These are phyloP conservation scores for Yarrowia galli DNA, from an alignment of 1,139 yeast genomes.

Conservation along the genomic window DNA sequence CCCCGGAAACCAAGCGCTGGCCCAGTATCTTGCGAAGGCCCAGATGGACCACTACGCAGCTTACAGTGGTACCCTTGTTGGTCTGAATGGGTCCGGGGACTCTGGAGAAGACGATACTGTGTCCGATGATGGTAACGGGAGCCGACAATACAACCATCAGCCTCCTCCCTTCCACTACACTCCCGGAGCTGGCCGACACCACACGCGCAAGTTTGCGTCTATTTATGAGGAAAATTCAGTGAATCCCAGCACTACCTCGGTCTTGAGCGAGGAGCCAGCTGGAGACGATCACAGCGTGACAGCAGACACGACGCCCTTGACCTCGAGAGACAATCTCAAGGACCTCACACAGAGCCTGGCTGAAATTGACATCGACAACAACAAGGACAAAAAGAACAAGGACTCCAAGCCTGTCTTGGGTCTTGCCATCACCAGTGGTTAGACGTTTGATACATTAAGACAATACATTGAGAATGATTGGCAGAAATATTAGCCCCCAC, in stretches of 20 bases:
- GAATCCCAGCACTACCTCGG: slow-evolving; percentile 33
- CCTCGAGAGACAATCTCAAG: slow-evolving; percentile 25
- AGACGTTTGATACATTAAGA: not conserved
- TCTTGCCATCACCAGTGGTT: slow-evolving; percentile 32
- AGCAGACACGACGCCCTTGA: slow-evolving; percentile 30
- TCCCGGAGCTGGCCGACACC: slow-evolving; percentile 37
- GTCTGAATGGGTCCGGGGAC: slow-evolving; percentile 5
- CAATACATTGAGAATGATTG: not conserved
- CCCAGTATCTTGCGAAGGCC: slow-evolving; percentile 32
- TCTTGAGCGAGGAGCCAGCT: slow-evolving; percentile 27
- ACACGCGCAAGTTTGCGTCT: slow-evolving; percentile 33
- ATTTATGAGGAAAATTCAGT: slow-evolving; percentile 30
- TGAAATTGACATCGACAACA: slow-evolving; percentile 32
- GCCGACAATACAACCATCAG: slow-evolving; percentile 30
- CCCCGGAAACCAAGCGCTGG: slow-evolving; percentile 34
- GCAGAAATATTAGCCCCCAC: too few species aligned
- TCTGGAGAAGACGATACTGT: slow-evolving; percentile 22
- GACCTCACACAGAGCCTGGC: slow-evolving; percentile 30
- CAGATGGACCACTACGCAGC: slow-evolving; percentile 37
- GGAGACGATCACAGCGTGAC: slow-evolving; percentile 27
- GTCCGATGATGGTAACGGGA: slow-evolving; percentile 27
- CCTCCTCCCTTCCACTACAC: slow-evolving; percentile 36
- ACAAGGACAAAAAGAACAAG: slow-evolving; percentile 30
- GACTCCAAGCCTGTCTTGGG: slow-evolving; percentile 34
- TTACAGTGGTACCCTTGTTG: slow-evolving; percentile 21